Base-by-base conservation (phyloP, 176 grass and related monocot genomes). In the Phoenix roebelenii region DNA sequence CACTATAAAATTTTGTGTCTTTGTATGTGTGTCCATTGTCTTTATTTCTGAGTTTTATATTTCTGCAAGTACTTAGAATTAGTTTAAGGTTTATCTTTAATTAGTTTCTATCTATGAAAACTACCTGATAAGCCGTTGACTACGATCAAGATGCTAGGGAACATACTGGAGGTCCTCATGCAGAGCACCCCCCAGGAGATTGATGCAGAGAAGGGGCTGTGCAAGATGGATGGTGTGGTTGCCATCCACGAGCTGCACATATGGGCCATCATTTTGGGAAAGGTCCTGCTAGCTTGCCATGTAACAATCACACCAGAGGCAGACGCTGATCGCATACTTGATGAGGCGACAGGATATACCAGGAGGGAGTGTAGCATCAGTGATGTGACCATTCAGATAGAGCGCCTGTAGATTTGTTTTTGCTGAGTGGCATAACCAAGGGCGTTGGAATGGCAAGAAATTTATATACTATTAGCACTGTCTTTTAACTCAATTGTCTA, bases 351-450 rank as follows among this genome's bases (percentile, higher is more conserved):
- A 24, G 44, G 61, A 25, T 64, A 51, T 39, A 64, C 51, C 44
- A 64, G 39, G 61, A 64, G 61, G 22, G 61, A 64, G 48, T 64
- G 51, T 5, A 64, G 51, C 48, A 64, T 64, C 48, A 64, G 61
- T 51, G 48, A 64, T 64, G 61, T 51, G 20, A 64, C 61, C 61
- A 64, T 64, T 39, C 61, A 64, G 61, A 64, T 64, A 51, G 61
- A 64, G 44, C n/a, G 61, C 10, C 0, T 15, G 15, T 64, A 25
- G 56, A 48, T 30, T 30, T 30, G 28, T 6, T 30, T 30, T 30
- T 30, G 28, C 6, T 30, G 28, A 30, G 28, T 1, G 28, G 5
- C 6, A 5, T 4, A 6, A 30, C 5, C 28, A 30, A 30, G 28
- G 28, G 6, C 6, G 24, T 25, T 25, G 28, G 28, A 30, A 30